Conservation (phyloP, 2,329 filamentous ascomycete genomes). For the Nemania sp. region DNA sequence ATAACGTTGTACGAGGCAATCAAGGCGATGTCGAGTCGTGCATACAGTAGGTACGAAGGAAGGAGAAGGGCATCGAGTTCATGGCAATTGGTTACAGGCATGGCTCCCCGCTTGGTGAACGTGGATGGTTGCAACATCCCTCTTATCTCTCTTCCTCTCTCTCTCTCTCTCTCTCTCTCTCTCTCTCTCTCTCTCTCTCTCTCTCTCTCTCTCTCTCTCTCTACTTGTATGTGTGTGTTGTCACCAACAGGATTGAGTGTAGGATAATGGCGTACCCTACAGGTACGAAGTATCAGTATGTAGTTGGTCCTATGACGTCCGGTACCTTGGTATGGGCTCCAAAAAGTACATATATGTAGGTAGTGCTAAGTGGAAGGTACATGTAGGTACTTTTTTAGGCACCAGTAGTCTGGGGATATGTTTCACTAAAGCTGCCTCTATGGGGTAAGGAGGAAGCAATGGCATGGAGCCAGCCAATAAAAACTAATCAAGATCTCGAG, state of each 20-base stretch:
- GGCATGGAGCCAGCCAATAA: neutral
- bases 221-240: too few species aligned
- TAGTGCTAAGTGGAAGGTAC: too few species aligned
- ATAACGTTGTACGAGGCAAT: neutral
- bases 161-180: neutral
- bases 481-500: neutral
- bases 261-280: too few species aligned
- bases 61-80: too few species aligned
- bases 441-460: neutral
- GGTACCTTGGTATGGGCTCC: too few species aligned
- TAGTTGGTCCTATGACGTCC: too few species aligned
- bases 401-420: neutral
- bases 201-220: neutral
- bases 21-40: neutral
- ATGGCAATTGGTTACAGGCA: neutral
- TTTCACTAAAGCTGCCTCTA: neutral
- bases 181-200: neutral
- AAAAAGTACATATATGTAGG: too few species aligned
- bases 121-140: neutral
- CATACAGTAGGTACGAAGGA: neutral
- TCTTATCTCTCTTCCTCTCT: neutral
- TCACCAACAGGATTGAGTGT: too few species aligned
- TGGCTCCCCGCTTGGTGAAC: neutral
- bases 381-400: neutral
- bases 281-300: too few species aligned